Evolutionary conservation across 495 filamentous ascomycete species (phyloP), one percentile per base, ranked within the genome.

Genomic region (Chaetomidium leptoderma): DNA sequence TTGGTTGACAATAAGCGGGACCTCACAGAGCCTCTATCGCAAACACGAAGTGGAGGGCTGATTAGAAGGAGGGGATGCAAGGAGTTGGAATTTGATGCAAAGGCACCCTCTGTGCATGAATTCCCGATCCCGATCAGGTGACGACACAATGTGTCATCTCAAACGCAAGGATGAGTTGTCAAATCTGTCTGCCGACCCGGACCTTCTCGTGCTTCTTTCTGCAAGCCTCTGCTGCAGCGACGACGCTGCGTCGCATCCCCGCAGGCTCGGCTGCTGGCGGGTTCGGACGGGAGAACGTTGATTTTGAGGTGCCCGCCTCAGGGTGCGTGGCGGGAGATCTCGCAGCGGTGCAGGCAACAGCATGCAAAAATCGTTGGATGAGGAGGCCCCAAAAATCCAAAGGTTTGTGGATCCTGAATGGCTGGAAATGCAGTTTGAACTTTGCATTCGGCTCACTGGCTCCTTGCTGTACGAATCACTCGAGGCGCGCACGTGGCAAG

Each of bases 111-210:
- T 45, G 36, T 55, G 62, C 66, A 69, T 65, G 61, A 65, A 66
- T 48, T 40, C 44, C 60, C 64, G 45, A 58, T 57, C 51, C 51
- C 55, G 55, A 63, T 65, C 67, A 70, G 66, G 65, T 68, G 66
- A 70, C 53, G 59, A 63, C 66, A 64, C 35, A 54, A 59, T 58
- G 67, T 63, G 57, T 61, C 59, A 61, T 63, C 56, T 11, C 24
- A 64, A 49, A 66, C 57, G 59, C 65, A 60, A n/a, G 59, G 64
- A 65, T 69, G 60, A 46, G 57, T 59, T 66, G 63, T 62, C 63
- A 57, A 43, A 40, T 55, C 44, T 51, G 54, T 27, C 43, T 50
- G 48, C 27, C 35, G 21, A 23, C 21, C 23, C 17, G 16, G 39
- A n/a, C n/a, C n/a, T n/a, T n/a, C n/a, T n/a, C n/a, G n/a, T n/a